A percentile compares a stretch with the other conserved stretches of the same genome.
These are phyloP conservation scores for Sporisorium iseilematis-ciliati DNA, from an alignment of 1,284 basidiomycete species.

Conservation along the genomic window DNA sequence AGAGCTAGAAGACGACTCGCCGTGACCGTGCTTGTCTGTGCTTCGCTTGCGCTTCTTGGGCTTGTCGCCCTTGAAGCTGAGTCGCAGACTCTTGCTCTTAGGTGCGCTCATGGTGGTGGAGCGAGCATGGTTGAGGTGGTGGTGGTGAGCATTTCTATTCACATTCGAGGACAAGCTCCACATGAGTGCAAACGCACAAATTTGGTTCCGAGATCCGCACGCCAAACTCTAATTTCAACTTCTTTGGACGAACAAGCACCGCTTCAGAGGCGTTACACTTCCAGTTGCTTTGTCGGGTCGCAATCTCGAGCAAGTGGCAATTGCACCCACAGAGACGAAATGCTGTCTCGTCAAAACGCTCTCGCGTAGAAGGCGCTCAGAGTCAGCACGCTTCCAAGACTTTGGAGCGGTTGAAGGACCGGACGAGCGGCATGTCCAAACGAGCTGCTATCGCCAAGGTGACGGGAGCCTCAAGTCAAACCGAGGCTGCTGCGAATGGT, in stretches of 20 bases:
- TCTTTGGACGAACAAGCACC: not conserved
- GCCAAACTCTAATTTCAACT: no score
- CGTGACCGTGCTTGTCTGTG: constrained; percentile 14
- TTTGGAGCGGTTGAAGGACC: not conserved
- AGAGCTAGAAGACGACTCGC: constrained; percentile 23
- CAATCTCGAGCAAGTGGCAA: not conserved
- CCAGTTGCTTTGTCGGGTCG: not conserved
- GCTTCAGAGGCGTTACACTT: not conserved
- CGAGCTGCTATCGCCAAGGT: constrained; percentile 12
- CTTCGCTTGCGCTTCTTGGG: constrained; percentile 42
- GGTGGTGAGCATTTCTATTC: not conserved
- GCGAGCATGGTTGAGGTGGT: constrained; percentile 2
- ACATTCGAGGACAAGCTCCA: not conserved
- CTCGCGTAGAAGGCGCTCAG: not conserved
- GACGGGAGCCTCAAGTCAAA: not conserved
- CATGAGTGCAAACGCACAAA: not conserved
- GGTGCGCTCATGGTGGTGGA: constrained; percentile 25
- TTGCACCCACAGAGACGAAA: not conserved
- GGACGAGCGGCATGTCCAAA: constrained; percentile 6
- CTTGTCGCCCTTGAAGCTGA: constrained; percentile 56
- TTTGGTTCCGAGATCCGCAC: not conserved
- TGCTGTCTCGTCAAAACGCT: not conserved
- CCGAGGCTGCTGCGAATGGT: not conserved
- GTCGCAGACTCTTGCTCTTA: constrained; percentile 31
- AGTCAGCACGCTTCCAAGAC: not conserved